Evolutionary conservation across 2,329 filamentous ascomycete species (phyloP).

Genomic region (Trichoderma sp.): DNA sequence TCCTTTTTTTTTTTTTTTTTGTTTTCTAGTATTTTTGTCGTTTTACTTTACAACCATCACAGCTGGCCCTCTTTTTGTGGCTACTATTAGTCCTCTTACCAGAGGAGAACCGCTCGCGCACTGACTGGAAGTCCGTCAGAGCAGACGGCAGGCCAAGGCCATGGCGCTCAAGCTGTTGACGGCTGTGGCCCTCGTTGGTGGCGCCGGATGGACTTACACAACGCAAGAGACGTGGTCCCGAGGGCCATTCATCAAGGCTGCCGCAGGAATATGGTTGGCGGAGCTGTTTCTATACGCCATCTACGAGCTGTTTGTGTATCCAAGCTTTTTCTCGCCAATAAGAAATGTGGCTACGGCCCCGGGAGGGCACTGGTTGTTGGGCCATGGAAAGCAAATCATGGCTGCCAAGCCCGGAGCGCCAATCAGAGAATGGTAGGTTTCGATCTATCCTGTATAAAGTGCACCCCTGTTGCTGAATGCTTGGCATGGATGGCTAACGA

Average conservation of each 20-base stretch:
- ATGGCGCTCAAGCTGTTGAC: slow-evolving; percentile 32
- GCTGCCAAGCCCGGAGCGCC: slow-evolving; percentile 46
- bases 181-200: slow-evolving; percentile 31
- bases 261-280: slow-evolving; percentile 40
- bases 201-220: slow-evolving; percentile 29
- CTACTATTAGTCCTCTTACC: not conserved
- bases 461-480: not conserved
- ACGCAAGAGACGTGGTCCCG: slow-evolving; percentile 35
- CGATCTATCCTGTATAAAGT: not conserved
- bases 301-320: slow-evolving; percentile 52
- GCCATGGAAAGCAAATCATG: slow-evolving; percentile 49
- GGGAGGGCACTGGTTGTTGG: slow-evolving; percentile 48
- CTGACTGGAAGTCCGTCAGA: not conserved
- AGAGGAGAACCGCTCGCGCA: not conserved
- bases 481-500: not conserved
- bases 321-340: slow-evolving; percentile 53
- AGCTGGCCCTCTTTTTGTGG: not conserved
- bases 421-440: slow-evolving; percentile 50
- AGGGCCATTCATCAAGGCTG: slow-evolving; percentile 37
- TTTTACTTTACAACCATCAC: not conserved
- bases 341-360: slow-evolving; percentile 49
- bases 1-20: not conserved
- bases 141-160: not conserved
- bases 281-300: slow-evolving; percentile 41
- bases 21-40: no score